Evolutionary conservation across 2,329 filamentous ascomycete genomes (phyloP), one percentile per base, ranked within the genome.

Genomic region (Neofusicoccum sp.): DNA sequence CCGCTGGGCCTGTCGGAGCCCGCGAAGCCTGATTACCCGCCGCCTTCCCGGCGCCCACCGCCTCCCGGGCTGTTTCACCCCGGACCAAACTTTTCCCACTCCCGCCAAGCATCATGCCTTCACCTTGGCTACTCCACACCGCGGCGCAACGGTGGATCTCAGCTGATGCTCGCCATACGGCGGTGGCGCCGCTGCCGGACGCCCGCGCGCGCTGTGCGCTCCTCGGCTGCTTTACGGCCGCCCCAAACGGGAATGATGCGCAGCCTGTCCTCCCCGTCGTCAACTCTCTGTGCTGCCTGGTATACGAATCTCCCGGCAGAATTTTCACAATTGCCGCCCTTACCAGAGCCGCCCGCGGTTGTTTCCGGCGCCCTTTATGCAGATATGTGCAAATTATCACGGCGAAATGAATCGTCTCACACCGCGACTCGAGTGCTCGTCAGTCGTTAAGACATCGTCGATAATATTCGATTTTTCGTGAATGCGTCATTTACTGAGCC

Each of bases 161-260:
- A 58, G 54, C 54, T 58, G 54, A 58, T 58, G 54, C 29, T 58
- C 54, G 54, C 41, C 54, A 36, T 58, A 58, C 36, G 54, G 54
- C 54, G 54, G 54, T 45, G 54, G 54, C 41, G 54, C 41, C 41
- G 31, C 41, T 39, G 16, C 16, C 54, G 29, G 41, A 22, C 14
- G 31, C 12, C 12, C n/a, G 4, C 2, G 41, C 7, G 54, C 39
- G 31, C 54, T 28, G 54, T 45, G 54, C 54, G 54, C 41, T 22
- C 39, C 29, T 43, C 41, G 39, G 31, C 29, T 16, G 48, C n/a
- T 12, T 5, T 9, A 31, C 48, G 33, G 31, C 29, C 45, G 14
- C 54, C 29, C 12, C 16, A 7, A 45, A 58, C 6, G 52, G 31
- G n/a, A 16, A 45, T 7, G 54, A 34, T 44, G 52, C n/a, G 39